Evolutionary conservation across 2,329 filamentous ascomycete species (phyloP).

Genomic region (Diatrype stigma): DNA sequence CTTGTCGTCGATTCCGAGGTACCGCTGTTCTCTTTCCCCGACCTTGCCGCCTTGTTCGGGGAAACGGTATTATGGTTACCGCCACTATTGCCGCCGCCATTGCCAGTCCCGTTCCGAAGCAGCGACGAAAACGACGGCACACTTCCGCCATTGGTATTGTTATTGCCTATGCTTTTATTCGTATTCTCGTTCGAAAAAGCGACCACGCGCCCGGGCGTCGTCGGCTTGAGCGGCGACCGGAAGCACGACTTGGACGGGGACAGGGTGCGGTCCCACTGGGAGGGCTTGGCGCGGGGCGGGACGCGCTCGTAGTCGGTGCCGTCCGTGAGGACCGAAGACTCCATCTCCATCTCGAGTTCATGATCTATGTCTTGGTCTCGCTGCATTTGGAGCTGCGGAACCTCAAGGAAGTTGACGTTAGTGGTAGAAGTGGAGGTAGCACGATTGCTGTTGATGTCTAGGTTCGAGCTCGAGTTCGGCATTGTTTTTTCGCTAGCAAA

Average conservation of each 20-base stretch:
- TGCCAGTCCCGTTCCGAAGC: neutral
- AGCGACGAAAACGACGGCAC: neutral
- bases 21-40: neutral
- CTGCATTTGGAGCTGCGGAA: neutral
- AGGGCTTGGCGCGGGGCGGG: slow-evolving; percentile 39
- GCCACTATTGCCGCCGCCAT: neutral
- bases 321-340: slow-evolving; percentile 31
- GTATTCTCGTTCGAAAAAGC: slow-evolving; percentile 49
- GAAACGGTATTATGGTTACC: neutral
- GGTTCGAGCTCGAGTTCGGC: too few species aligned
- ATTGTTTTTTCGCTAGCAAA: too few species aligned
- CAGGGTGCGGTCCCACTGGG: slow-evolving; percentile 45
- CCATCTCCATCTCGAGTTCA: too few species aligned
- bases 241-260: slow-evolving; percentile 55
- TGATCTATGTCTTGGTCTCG: too few species aligned
- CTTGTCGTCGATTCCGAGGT: neutral
- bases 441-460: slow-evolving; percentile 20
- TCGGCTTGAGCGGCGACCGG: slow-evolving; percentile 53
- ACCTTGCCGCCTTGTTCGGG: too few species aligned
- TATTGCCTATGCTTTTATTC: slow-evolving; percentile 41
- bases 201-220: slow-evolving; percentile 54
- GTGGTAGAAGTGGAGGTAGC: slow-evolving; percentile 1
- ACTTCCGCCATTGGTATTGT: slow-evolving; percentile 20
- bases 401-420: slow-evolving; percentile 5
- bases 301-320: slow-evolving; percentile 36